Evolutionary conservation across 2,329 filamentous ascomycete species (phyloP), one percentile per base, ranked within the genome.

Genomic region (Acarospora socialis): DNA sequence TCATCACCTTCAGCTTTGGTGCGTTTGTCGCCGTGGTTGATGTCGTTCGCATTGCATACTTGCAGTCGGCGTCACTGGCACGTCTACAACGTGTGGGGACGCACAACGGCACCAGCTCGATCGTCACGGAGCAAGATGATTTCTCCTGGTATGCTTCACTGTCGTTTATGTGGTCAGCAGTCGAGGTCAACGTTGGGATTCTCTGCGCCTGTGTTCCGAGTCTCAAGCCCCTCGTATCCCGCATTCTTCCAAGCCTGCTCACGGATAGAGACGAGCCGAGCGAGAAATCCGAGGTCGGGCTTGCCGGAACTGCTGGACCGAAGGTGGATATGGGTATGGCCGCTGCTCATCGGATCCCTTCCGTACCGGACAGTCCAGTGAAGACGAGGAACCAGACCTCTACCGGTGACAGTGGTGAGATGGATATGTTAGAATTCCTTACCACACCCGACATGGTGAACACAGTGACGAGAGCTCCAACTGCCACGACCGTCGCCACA

Each of bases 201-300:
- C 77, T 84, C 41, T 92, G 82, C 49, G 86, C 80, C 24, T 93
- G 84, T 46, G 80, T 94, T n/a, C 87, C 87, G 6, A 87, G 80
- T 0, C 60, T 94, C 39, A 94, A 94, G 51, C 86, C 87, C 1
- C 61, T 95, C 5, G 74, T 87, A 34, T 70, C 81, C 23, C 59
- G 68, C 7, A 63, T 74, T 34, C 43, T 73, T 20, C 71, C 71
- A 4, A 60, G 59, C 29, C 55, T 73, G 53, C 59, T 76, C 28
- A 61, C 65, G 28, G 67, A 71, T 43, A 43, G n/a, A n/a, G n/a
- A n/a, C n/a, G n/a, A n/a, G n/a, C n/a, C 24, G 35, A 9, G 39
- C 36, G 21, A 32, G 28, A 6, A 28, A 19, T 8, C 10, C 18
- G 14, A 5, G 18, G 33, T 9, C 35, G 36, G 8, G 39, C 38